Evolutionary conservation across 2,329 filamentous ascomycete species (phyloP), one percentile per base, ranked within the genome.

Genomic region (Penicillium sp.): DNA sequence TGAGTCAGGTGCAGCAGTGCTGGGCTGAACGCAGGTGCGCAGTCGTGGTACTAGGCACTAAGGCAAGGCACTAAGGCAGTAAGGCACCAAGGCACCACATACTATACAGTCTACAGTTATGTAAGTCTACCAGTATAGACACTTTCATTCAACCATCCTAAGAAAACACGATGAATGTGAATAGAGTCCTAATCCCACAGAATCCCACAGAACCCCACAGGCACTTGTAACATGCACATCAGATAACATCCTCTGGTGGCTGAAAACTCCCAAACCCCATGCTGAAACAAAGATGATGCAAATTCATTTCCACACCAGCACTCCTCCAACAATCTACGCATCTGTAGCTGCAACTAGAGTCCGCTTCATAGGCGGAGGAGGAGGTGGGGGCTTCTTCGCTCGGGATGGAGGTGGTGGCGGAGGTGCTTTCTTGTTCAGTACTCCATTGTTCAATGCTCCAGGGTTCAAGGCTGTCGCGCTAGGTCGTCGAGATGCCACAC

Each of bases 311-410:
- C 33, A 47, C 18, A 10, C 13, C 33, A 37, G 72, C 33, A 42
- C 24, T 37, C 47, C 17, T 26, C 4, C 33, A 10, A 3, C 33
- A 37, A 7, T 49, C 41, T 58, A 70, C 36, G 55, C 55, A 48
- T 67, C 61, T 2, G 55, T 61, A 26, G 62, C 62, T 33, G 66
- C 62, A 3, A 71, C 46, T 21, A 69, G 48, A 20, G 64, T 79
- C 59, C 83, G 75, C 76, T 87, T 87, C 73, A 84, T 80, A 18
- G 85, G 85, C 9, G 83, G 83, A 18, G 84, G 85, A 30, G 83
- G 83, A 53, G 85, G 84, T 18, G 82, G 80, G 10, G 84, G 84
- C 69, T 88, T 88, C 77, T 87, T 88, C 29, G 81, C 73, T 64
- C 84, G 75, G 18, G 80, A 81, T 7, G 83, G 81, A 21, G 83